Evolutionary conservation across 2,329 filamentous ascomycete genomes (phyloP).

Genomic region (Alternaria metachromatica): DNA sequence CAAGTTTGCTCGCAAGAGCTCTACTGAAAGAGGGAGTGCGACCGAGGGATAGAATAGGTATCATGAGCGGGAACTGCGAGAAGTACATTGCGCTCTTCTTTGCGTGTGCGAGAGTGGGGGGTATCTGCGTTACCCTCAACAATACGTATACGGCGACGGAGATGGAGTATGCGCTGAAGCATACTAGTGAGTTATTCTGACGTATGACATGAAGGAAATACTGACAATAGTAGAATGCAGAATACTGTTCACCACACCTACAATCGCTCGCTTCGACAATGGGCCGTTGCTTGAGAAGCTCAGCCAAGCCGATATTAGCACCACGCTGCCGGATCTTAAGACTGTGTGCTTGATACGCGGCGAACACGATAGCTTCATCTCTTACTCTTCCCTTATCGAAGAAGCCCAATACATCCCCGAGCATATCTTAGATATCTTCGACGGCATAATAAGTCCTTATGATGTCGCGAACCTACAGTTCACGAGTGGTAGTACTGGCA

Average conservation of each 20-base stretch:
- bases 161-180: conserved; percentile 72
- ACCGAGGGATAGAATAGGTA: conserved; percentile 72
- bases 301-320: conserved; percentile 23
- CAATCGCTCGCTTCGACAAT: conserved; percentile 72
- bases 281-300: conserved; percentile 59
- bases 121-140: conserved; percentile 74
- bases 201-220: not conserved
- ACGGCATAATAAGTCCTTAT: conserved; percentile 42
- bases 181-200: conserved; percentile 63
- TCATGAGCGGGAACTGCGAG: conserved; percentile 72
- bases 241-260: conserved; percentile 74
- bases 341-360: conserved; percentile 43
- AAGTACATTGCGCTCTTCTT: conserved; percentile 73
- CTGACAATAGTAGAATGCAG: conserved; percentile 64
- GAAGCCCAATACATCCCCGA: conserved; percentile 39
- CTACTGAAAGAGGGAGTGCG: conserved; percentile 71
- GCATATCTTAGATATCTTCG: conserved; percentile 45
- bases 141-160: conserved; percentile 81
- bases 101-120: conserved; percentile 63
- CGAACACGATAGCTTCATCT: conserved; percentile 58
- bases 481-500: conserved; percentile 49
- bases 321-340: conserved; percentile 37
- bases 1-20: conserved; percentile 48
- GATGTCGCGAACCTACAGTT: conserved; percentile 49
- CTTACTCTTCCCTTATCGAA: conserved; percentile 64